A percentile compares a stretch with the other conserved stretches of the same genome.
phyloP scores from a whole-genome alignment of 495 filamentous ascomycete genomes.

The Neurospora sp. region DNA sequence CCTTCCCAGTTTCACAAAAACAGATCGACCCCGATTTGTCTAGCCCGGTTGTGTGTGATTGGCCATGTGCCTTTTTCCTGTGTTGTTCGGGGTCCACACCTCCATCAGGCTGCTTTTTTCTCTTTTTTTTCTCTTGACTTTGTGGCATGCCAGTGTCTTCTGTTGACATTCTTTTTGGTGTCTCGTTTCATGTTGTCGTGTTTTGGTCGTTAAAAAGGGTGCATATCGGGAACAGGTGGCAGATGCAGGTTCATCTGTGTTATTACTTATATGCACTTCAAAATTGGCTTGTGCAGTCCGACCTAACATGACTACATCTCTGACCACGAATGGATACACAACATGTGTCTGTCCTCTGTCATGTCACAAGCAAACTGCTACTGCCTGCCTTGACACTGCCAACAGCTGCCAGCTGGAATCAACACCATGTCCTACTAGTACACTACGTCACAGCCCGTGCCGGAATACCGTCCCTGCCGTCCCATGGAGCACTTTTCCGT shows the following conservation, averaged over 20 bases:
- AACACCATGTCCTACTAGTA: no score
- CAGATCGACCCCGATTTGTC: background rate
- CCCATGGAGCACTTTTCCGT: no score
- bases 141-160: background rate
- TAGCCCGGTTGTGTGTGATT: background rate
- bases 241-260: background rate
- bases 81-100: background rate
- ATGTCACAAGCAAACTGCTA: background rate
- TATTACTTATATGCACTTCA: background rate
- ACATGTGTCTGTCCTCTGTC: background rate
- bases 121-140: background rate
- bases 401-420: background rate
- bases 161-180: background rate
- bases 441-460: background rate
- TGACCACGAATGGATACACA: background rate
- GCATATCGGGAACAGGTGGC: background rate
- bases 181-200: background rate
- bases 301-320: background rate
- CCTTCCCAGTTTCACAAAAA: slow-evolving; percentile 9
- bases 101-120: background rate
- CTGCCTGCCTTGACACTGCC: background rate
- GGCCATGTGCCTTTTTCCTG: background rate
- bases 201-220: background rate
- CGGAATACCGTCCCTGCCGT: background rate
- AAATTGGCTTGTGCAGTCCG: background rate